Percentiles rank a stretch among this genome's conserved stretches.
Evolutionary conservation across 805 yeast species (phyloP).

Genomic region (Candida awuae): DNA sequence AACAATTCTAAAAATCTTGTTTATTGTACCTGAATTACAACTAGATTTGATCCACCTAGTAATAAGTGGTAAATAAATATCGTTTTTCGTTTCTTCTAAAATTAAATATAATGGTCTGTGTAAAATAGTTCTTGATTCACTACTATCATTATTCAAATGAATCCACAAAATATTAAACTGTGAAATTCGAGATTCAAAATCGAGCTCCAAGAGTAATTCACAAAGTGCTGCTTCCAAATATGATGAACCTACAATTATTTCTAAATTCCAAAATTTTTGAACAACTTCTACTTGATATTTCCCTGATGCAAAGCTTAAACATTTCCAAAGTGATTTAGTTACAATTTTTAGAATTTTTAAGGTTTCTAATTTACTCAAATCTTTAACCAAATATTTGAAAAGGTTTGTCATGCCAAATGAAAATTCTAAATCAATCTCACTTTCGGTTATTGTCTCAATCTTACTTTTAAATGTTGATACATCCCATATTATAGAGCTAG

Average conservation of each 20-base stretch:
- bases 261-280: constrained; percentile 53
- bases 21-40: constrained; percentile 45
- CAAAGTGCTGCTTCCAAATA: constrained; percentile 70
- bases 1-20: constrained; percentile 52
- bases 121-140: constrained; percentile 42
- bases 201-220: constrained; percentile 39
- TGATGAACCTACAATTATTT: constrained; percentile 40
- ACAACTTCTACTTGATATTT: constrained; percentile 65
- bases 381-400: constrained; percentile 30
- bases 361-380: constrained; percentile 28
- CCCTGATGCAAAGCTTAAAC: constrained; percentile 42
- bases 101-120: constrained; percentile 58
- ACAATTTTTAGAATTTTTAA: constrained; percentile 34
- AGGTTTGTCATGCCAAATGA: constrained; percentile 39
- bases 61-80: constrained; percentile 35
- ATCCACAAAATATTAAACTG: constrained; percentile 69
- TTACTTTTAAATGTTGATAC: constrained; percentile 21
- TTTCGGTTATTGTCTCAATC: constrained; percentile 20
- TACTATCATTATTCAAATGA: constrained; percentile 44
- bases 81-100: constrained; percentile 52
- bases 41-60: constrained; percentile 42
- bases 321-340: constrained; percentile 45
- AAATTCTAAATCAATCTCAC: constrained; percentile 19
- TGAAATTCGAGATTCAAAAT: constrained; percentile 35
- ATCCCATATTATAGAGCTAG: constrained; percentile 23